phyloP scores from a whole-genome alignment of 2,329 filamentous ascomycete genomes.

The Trichoderma atrobrunneum region DNA sequence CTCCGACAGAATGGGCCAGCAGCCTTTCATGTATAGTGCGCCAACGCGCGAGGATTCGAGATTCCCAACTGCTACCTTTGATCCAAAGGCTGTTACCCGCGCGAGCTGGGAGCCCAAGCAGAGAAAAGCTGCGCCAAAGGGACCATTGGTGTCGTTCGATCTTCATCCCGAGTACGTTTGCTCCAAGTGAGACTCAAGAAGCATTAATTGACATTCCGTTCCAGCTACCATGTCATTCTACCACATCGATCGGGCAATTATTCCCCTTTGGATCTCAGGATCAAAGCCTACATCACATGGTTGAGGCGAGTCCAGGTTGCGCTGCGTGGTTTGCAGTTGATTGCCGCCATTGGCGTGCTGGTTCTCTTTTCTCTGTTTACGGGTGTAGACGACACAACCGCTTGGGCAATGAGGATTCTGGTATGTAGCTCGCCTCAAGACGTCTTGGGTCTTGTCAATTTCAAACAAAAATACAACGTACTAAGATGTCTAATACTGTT shows the following conservation, averaged over 20 bases:
- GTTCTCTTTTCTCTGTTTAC: conserved; percentile 75
- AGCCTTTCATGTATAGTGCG: conserved; percentile 71
- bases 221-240: conserved; percentile 61
- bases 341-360: conserved; percentile 69
- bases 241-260: conserved; percentile 60
- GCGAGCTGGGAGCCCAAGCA: conserved; percentile 68
- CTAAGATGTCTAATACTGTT: conserved; percentile 15
- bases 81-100: conserved; percentile 81
- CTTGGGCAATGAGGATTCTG: conserved; percentile 74
- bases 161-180: conserved; percentile 75
- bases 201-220: conserved; percentile 16
- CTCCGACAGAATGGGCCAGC: conserved; percentile 29
- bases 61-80: conserved; percentile 61
- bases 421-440: conserved; percentile 44
- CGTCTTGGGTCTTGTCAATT: background rate
- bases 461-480: background rate
- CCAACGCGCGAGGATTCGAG: conserved; percentile 50
- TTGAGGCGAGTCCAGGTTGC: conserved; percentile 66
- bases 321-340: conserved; percentile 63
- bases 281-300: conserved; percentile 69
- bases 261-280: conserved; percentile 64
- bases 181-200: background rate
- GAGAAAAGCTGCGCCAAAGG: conserved; percentile 63
- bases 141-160: conserved; percentile 79
- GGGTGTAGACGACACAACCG: conserved; percentile 59